phyloP scores from a whole-genome alignment of 106 monocot genomes.

The Allium cepa region DNA sequence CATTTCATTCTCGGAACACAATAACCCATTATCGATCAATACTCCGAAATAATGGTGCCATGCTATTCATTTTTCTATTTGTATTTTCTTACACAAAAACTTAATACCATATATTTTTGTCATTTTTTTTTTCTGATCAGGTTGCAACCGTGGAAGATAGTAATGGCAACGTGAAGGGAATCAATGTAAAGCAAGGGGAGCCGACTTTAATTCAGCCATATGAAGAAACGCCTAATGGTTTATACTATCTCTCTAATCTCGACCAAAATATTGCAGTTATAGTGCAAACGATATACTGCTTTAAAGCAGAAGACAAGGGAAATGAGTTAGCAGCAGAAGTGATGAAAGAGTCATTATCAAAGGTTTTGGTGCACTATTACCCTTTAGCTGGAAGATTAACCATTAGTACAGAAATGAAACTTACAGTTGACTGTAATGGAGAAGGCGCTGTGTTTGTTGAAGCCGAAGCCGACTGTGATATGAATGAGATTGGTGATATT shows the following conservation, averaged over 20 bases:
- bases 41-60: neutral
- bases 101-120: too few relatives aligned
- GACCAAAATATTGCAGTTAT: slow-evolving; percentile 87
- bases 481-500: slow-evolving; percentile 61
- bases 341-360: slow-evolving; percentile 39
- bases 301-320: slow-evolving; percentile 23
- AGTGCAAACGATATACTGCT: slow-evolving; percentile 79
- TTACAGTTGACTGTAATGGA: slow-evolving; percentile 57
- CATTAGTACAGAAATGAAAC: slow-evolving; percentile 64
- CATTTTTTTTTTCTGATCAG: neutral
- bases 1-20: neutral
- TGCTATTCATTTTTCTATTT: neutral
- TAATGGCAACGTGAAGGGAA: neutral
- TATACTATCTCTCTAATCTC: slow-evolving; percentile 78
- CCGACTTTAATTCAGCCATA: slow-evolving; percentile 45
- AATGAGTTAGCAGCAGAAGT: slow-evolving; percentile 14
- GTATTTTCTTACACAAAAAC: too few relatives aligned
- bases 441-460: slow-evolving; percentile 77
- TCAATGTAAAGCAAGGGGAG: slow-evolving; percentile 28
- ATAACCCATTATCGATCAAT: neutral
- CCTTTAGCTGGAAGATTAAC: slow-evolving; percentile 71
- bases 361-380: slow-evolving; percentile 68
- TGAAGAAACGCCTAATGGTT: slow-evolving; percentile 31
- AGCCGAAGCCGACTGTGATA: slow-evolving; percentile 54
- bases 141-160: slow-evolving; percentile 1